Base-by-base conservation (phyloP, 192 early-diverging fungal species). In the Coemansia sp. region DNA sequence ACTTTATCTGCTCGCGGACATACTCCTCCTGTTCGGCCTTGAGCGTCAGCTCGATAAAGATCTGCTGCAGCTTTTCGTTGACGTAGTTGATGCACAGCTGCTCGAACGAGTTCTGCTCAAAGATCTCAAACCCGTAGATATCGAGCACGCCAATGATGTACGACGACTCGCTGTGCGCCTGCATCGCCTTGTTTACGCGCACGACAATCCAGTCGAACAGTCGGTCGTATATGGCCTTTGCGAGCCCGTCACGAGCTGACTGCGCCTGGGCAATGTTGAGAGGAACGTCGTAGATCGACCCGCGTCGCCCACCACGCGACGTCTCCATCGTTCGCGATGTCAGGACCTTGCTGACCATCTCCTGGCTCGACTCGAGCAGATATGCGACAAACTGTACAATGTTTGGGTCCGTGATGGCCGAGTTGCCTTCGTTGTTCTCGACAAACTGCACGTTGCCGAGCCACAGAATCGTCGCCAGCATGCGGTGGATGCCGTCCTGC, bases 11-110 rank as follows among this genome's bases (percentile, higher is more conserved):
- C 82, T 99, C 97, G 42, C 87, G 82, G 53, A 92, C 88, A 63
- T 98, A 98, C 72, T 98, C 97, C 80, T 98, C 95, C 83, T 98
- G 97, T 81, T 99, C 97, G 7, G 93, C 86, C 81, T 99, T 98
- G 37, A 99, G 83, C 21, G 97, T 99, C 48, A 99, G 77, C 79
- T 98, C 95, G 57, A 99, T 99, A 66, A 99, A 99, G 67, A 99
- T 95, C 67, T 98, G 95, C 68, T 99, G 97, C 53, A 98, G 81
- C 68, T 91, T 92, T 65, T 98, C 95, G 74, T 97, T 98, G 65
- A 94, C 93, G 60, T 96, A 99, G 80, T 97, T 99, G 84, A 99
- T 99, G 74, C 95, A 98, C 61, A 99, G 85, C 82, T 99, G 97
- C 82, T 99, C 95, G 65, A 97, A 98, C 53, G 90, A 93, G 83